Evolutionary conservation across 495 filamentous ascomycete species (phyloP), one percentile per base, ranked within the genome.

Genomic region (Talaromyces thailandensis): DNA sequence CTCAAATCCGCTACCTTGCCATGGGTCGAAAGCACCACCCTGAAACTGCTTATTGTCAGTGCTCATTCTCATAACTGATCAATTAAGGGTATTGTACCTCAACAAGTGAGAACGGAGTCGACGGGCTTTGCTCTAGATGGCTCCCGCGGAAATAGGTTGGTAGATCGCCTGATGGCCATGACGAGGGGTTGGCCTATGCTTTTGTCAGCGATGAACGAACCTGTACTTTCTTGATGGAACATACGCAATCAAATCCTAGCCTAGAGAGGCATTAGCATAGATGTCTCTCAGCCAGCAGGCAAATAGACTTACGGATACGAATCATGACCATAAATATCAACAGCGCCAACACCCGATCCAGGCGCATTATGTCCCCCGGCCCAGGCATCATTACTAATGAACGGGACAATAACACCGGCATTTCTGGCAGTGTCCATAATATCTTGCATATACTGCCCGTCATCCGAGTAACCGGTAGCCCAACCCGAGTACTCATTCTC

Each of bases 281-380:
- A n/a, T 35, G 3, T 35, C 28, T 48, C 4, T 11, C 6, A 25
- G n/a, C 16, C n/a, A 11, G 18, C 16, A 29, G 61, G 16, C 4
- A 16, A 37, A 21, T 2, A 21, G 29, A 64, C 67, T 64, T 64
- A 73, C 21, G 89, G 90, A 69, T 92, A 92, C 11, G 73, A 75
- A 67, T 92, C 88, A 67, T 89, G 84, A 1, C 89, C 88, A 65
- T 93, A 93, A 40, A 93, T 91, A 70, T 93, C 87, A 14, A 88
- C 86, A 48, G 81, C 80, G 0, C 86, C 87, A 16, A 71, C 65
- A 1, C 84, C 84, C 4, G 81, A 84, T 1, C 85, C 87, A 14
- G 89, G 87, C n/a, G 81, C 83, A 65, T 88, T 85, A 65, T 86
- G 75, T 3, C 87, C 89, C 6, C 68, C 63, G 8, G 79, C 65